phyloP scores from a whole-genome alignment of 345 rosid genomes.

The Psidium guajava region DNA sequence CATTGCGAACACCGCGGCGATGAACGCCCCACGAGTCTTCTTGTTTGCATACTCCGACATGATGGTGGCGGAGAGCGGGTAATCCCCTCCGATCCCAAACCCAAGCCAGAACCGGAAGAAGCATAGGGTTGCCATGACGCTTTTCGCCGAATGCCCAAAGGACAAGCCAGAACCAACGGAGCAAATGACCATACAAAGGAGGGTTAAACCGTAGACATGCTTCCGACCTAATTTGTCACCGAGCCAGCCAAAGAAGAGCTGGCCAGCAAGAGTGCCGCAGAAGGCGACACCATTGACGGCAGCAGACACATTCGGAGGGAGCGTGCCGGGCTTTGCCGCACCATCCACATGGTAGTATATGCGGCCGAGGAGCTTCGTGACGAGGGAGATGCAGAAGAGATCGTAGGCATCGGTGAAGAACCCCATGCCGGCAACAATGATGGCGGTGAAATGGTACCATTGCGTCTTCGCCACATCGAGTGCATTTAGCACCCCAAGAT shows the following conservation, averaged over 20 bases:
- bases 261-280: slow-evolving; percentile 51
- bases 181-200: slow-evolving; percentile 43
- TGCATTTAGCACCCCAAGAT: slow-evolving; percentile 28
- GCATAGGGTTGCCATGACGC: slow-evolving; percentile 44
- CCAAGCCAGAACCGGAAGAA: slow-evolving; percentile 60
- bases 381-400: slow-evolving; percentile 48
- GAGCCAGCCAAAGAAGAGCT: slow-evolving; percentile 43
- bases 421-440: slow-evolving; percentile 53
- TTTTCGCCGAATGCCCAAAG: slow-evolving; percentile 25
- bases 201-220: slow-evolving; percentile 41
- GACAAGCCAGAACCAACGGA: slow-evolving; percentile 60
- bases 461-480: slow-evolving; percentile 46
- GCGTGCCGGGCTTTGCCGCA: neutral
- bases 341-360: slow-evolving; percentile 18
- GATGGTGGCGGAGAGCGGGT: slow-evolving; percentile 69
- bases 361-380: slow-evolving; percentile 26
- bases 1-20: slow-evolving; percentile 67
- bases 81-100: slow-evolving; percentile 69
- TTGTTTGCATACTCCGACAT: slow-evolving; percentile 79
- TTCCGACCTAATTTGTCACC: slow-evolving; percentile 59
- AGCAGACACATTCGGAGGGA: slow-evolving; percentile 8
- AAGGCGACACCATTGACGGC: slow-evolving; percentile 32
- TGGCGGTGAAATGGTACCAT: slow-evolving; percentile 52
- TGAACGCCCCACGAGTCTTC: slow-evolving; percentile 60
- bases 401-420: slow-evolving; percentile 58